A percentile compares a stretch with the other conserved stretches of the same genome.
phyloP scores from a whole-genome alignment of 495 filamentous ascomycete species.

The Rusavskia elegans region DNA sequence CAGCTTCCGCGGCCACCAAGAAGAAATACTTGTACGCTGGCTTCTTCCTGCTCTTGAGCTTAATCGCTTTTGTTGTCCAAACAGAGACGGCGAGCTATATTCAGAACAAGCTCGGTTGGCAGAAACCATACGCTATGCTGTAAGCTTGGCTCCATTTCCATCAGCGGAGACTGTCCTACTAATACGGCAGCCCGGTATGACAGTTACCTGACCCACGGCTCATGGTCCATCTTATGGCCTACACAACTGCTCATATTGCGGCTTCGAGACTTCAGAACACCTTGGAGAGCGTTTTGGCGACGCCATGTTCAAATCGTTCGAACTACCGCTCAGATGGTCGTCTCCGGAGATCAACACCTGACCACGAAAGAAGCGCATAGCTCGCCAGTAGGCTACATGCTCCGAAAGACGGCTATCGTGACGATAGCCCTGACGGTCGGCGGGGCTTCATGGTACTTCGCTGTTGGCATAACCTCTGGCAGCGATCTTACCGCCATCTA shows the following conservation, averaged over 20 bases:
- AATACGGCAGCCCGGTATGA: background rate
- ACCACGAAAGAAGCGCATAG: conserved; percentile 27
- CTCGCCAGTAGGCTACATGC: conserved; percentile 56
- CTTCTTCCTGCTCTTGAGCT: conserved; percentile 62
- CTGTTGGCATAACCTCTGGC: conserved; percentile 81
- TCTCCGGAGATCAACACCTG: conserved; percentile 46
- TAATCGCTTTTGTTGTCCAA: conserved; percentile 75
- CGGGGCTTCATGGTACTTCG: conserved; percentile 89
- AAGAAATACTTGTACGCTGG: conserved; percentile 76
- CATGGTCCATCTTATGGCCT: conserved; percentile 81
- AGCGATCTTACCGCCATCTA: conserved; percentile 94
- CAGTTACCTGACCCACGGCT: conserved; percentile 84
- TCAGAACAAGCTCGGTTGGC: conserved; percentile 74
- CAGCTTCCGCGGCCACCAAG: conserved; percentile 41
- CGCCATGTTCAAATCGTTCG: conserved; percentile 58
- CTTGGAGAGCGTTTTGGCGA: conserved; percentile 80
- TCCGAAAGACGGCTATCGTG: conserved; percentile 62
- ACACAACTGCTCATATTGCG: conserved; percentile 66
- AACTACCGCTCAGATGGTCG: conserved; percentile 76
- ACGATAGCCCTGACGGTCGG: conserved; percentile 81
- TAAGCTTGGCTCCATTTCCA: conserved; percentile 28
- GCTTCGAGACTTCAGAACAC: conserved; percentile 48
- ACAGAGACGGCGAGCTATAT: conserved; percentile 92
- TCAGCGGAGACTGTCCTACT: background rate
- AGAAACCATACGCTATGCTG: conserved; percentile 97